These are phyloP conservation scores for Penicillium diatomitis DNA, from an alignment of 495 filamentous ascomycete genomes.

Conservation along the genomic window DNA sequence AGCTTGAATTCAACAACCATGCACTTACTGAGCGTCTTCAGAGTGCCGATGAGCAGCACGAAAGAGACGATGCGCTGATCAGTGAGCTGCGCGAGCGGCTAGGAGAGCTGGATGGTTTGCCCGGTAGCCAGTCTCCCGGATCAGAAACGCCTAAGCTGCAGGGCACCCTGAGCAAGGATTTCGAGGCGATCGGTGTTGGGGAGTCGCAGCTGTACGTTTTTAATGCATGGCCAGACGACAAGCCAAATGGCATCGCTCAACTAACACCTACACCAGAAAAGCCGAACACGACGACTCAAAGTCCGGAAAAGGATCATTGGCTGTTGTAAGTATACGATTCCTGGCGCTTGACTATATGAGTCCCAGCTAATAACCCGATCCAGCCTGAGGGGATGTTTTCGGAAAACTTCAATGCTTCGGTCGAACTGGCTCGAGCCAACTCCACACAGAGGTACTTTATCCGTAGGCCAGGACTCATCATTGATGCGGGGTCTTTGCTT, in stretches of 20 bases:
- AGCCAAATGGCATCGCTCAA: not conserved
- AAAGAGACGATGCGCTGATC: slow-evolving; percentile 45
- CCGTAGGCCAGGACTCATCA: too few relatives aligned
- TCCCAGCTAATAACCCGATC: slow-evolving; percentile 5
- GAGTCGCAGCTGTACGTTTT: slow-evolving; percentile 32
- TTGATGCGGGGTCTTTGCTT: too few relatives aligned
- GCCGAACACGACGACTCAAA: slow-evolving; percentile 36
- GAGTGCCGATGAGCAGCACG: slow-evolving; percentile 45
- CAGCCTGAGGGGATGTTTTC: slow-evolving; percentile 29
- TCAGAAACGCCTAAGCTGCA: slow-evolving; percentile 33
- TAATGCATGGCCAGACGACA: not conserved
- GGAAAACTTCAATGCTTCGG: slow-evolving; percentile 25
- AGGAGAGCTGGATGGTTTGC: slow-evolving; percentile 39
- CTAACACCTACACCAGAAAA: slow-evolving; percentile 25
- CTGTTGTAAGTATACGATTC: slow-evolving; percentile 13
- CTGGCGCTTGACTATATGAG: not conserved
- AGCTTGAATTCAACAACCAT: slow-evolving; percentile 50
- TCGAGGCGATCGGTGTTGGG: slow-evolving; percentile 34
- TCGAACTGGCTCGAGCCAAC: slow-evolving; percentile 28
- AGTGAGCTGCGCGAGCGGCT: slow-evolving; percentile 46
- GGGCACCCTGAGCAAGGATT: slow-evolving; percentile 38
- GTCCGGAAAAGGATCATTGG: slow-evolving; percentile 23
- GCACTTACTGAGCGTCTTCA: slow-evolving; percentile 45
- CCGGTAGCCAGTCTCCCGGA: slow-evolving; percentile 33
- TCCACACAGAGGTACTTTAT: slow-evolving; percentile 31